These are phyloP conservation scores for Cercospora sp. DNA, from an alignment of 2,329 filamentous ascomycete species.

Conservation along the genomic window DNA sequence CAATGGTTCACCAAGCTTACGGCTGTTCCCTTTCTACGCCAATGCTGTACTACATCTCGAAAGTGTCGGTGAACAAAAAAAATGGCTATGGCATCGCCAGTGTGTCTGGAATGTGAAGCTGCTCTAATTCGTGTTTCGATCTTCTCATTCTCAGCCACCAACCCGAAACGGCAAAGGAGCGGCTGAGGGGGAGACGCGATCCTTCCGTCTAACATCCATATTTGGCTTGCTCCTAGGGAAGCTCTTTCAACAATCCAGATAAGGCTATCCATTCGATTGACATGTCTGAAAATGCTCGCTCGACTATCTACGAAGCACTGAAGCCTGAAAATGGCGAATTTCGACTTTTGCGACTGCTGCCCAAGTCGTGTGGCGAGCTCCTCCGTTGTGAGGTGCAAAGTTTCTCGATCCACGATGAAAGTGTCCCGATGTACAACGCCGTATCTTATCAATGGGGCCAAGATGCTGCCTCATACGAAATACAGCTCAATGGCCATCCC, in stretches of 20 bases:
- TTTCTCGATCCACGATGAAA: neutral
- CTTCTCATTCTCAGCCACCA: neutral
- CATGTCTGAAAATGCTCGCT: neutral
- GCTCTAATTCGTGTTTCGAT: neutral
- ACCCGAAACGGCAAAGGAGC: neutral
- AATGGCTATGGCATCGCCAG: neutral
- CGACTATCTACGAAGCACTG: neutral
- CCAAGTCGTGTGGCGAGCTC: neutral
- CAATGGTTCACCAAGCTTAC: neutral
- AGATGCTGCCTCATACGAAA: neutral
- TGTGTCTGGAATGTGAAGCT: neutral
- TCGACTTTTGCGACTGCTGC: neutral
- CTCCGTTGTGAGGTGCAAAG: neutral
- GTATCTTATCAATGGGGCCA: neutral
- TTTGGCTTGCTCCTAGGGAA: neutral
- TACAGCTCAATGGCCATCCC: neutral
- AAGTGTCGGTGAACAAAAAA: neutral
- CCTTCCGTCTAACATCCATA: neutral
- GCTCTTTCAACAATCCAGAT: neutral
- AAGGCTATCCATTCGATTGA: neutral
- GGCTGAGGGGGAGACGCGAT: neutral
- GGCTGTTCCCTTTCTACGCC: neutral
- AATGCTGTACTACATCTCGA: neutral
- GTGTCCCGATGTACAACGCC: neutral
- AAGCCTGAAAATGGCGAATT: neutral